These are phyloP conservation scores for Aspergillus novoparasiticus DNA, from an alignment of 2,329 filamentous ascomycete species.

Conservation along the genomic window DNA sequence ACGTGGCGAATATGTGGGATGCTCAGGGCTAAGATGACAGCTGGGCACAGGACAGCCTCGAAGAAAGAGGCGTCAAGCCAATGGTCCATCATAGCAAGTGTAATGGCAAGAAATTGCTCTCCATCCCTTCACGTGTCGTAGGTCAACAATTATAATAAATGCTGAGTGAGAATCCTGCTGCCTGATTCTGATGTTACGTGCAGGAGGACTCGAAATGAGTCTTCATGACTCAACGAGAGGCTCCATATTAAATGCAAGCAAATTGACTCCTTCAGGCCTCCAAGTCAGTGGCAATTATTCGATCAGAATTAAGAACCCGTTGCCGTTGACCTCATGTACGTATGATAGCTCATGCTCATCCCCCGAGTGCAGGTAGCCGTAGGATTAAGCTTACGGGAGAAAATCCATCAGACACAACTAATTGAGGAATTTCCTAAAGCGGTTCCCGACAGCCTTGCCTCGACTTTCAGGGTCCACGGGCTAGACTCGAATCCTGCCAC, in stretches of 20 bases:
- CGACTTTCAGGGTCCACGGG: neutral
- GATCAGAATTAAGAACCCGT: neutral
- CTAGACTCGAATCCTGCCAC: neutral
- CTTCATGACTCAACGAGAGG: neutral
- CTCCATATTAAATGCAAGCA: neutral
- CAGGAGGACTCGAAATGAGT: neutral
- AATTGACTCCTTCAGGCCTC: neutral
- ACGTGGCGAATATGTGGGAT: neutral
- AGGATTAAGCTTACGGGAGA: too few species aligned
- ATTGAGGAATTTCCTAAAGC: neutral
- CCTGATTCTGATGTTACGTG: neutral
- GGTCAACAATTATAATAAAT: neutral
- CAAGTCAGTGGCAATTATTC: neutral
- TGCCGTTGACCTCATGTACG: neutral
- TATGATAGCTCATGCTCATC: neutral
- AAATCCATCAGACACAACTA: neutral
- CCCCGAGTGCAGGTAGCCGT: neutral
- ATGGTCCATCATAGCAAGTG: neutral
- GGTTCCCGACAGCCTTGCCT: neutral
- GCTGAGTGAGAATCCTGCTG: neutral
- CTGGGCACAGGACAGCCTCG: neutral
- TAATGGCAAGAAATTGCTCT: neutral
- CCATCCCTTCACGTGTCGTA: neutral
- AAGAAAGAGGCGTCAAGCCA: neutral
- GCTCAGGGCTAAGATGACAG: slow-evolving; percentile 2